Base-by-base conservation (phyloP, 345 rosid genomes). In the Turnera subulata region DNA sequence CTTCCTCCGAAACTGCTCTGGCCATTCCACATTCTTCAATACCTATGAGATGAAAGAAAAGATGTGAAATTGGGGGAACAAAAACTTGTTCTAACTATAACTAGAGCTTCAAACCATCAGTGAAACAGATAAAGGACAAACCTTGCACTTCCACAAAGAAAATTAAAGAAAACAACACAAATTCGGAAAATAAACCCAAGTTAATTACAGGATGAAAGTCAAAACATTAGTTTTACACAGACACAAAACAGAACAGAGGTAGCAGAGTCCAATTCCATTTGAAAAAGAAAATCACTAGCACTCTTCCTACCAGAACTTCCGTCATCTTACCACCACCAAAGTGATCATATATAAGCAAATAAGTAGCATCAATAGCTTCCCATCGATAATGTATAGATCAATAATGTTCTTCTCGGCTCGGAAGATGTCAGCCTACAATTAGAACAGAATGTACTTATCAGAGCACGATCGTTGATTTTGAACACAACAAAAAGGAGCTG, bases 301-400 rank as follows among this genome's bases (percentile, higher is more conserved):
- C 79, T 61, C 54, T 80, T 78, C n/a, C n/a, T n/a, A n/a, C n/a
- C n/a, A n/a, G n/a, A n/a, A n/a, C n/a, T n/a, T n/a, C n/a, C n/a
- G n/a, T n/a, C n/a, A n/a, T n/a, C n/a, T n/a, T n/a, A n/a, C n/a
- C n/a, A n/a, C n/a, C n/a, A n/a, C n/a, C n/a, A n/a, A n/a, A n/a
- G n/a, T n/a, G n/a, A n/a, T n/a, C n/a, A n/a, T n/a, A n/a, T n/a
- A n/a, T n/a, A n/a, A n/a, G n/a, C n/a, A n/a, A n/a, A n/a, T n/a
- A n/a, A n/a, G n/a, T n/a, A n/a, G n/a, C n/a, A n/a, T n/a, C n/a
- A n/a, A n/a, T n/a, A n/a, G n/a, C n/a, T n/a, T n/a, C n/a, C n/a
- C n/a, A n/a, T n/a, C n/a, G n/a, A 93, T 82, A 64, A 89, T 72
- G 37, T 93, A 93, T 48, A 93, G 77, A 80, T 93, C 99, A 57